These are phyloP conservation scores for Gossypium gossypioides DNA, from an alignment of 441 rosid genomes.

Conservation along the genomic window DNA sequence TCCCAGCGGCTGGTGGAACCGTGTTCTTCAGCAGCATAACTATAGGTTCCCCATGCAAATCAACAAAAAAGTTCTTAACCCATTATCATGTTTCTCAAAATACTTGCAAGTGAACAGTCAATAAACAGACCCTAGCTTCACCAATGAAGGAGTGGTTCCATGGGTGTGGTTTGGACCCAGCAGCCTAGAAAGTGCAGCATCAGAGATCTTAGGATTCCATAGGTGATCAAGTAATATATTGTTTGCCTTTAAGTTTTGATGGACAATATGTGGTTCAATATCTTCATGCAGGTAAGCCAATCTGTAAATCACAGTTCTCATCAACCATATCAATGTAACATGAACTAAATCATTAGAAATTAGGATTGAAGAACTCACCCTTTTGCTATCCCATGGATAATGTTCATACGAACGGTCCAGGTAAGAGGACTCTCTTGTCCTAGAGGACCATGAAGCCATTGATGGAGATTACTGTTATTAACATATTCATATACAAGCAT, in stretches of 20 bases:
- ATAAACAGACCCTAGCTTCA: conserved; percentile 24
- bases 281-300: conserved; percentile 68
- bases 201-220: conserved; percentile 63
- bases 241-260: conserved; percentile 43
- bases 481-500: conserved; percentile 50
- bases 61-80: not conserved
- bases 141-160: conserved; percentile 8
- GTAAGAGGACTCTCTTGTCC: conserved; percentile 36
- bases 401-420: conserved; percentile 46
- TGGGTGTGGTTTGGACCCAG: conserved; percentile 11
- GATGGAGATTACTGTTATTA: conserved; percentile 56
- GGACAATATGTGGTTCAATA: conserved; percentile 44
- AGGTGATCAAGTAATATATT: conserved; percentile 60
- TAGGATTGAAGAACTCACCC: conserved; percentile 28
- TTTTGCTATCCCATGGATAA: conserved; percentile 59
- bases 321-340: not conserved
- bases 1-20: conserved; percentile 17
- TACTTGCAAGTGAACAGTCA: not conserved
- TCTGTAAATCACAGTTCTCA: conserved; percentile 21
- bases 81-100: not conserved
- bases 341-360: not conserved
- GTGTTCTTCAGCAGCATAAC: conserved; percentile 23
- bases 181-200: conserved; percentile 32
- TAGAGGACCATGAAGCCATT: conserved; percentile 55
- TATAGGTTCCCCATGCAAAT: conserved; percentile 15